These are phyloP conservation scores for Schizophyllum commune DNA, from an alignment of 1,284 basidiomycete species.

Conservation along the genomic window DNA sequence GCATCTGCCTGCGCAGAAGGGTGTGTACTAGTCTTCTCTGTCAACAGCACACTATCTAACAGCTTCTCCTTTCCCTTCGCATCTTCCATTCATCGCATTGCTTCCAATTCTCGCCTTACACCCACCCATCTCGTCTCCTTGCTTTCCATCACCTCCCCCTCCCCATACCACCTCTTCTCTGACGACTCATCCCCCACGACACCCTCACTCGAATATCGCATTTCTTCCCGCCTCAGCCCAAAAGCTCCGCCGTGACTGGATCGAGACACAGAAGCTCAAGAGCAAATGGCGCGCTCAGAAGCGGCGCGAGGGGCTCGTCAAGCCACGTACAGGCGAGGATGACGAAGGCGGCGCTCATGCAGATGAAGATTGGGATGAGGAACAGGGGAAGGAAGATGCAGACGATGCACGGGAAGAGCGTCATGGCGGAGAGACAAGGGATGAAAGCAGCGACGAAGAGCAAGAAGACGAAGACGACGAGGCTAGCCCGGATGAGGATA, in stretches of 20 bases:
- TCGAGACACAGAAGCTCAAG: slow-evolving; percentile 66
- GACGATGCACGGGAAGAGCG: slow-evolving; percentile 7
- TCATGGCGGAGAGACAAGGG: background rate
- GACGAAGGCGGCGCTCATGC: background rate
- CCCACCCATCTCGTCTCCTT: background rate
- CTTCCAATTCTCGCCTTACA: background rate
- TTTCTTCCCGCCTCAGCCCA: slow-evolving; percentile 37
- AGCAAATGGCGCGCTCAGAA: slow-evolving; percentile 74
- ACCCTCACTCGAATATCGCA: too few species aligned
- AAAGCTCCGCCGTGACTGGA: slow-evolving; percentile 67
- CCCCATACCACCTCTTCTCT: too few species aligned
- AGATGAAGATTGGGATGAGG: slow-evolving; percentile 15
- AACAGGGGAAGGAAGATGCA: slow-evolving; percentile 14
- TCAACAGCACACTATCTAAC: background rate
- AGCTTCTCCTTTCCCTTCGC: background rate
- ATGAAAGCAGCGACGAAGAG: slow-evolving; percentile 1
- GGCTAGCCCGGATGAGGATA: background rate
- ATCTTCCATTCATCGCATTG: background rate
- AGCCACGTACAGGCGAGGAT: slow-evolving; percentile 4
- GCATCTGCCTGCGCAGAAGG: slow-evolving; percentile 55
- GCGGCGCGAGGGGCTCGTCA: slow-evolving; percentile 28
- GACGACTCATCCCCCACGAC: too few species aligned
- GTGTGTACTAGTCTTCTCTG: slow-evolving; percentile 26
- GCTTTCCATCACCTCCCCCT: too few species aligned
- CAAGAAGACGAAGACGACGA: background rate